These are phyloP conservation scores for Sclerotinia spermophila DNA, from an alignment of 2,329 filamentous ascomycete genomes.

Conservation along the genomic window DNA sequence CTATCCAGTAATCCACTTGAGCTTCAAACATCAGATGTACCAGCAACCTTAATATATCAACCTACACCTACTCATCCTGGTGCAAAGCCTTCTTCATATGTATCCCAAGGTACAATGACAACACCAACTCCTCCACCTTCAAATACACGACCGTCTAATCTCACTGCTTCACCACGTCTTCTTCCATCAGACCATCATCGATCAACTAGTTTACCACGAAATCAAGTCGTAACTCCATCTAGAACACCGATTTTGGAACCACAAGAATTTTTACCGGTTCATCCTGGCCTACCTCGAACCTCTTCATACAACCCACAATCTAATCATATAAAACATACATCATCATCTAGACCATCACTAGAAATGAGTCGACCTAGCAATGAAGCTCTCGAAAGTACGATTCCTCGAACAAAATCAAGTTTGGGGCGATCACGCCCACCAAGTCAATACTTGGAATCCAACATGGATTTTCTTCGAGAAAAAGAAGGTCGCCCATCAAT, in stretches of 20 bases:
- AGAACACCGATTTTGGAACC: slow-evolving; percentile 26
- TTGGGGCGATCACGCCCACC: slow-evolving; percentile 66
- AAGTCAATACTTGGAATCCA: slow-evolving; percentile 80
- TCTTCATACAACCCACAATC: slow-evolving; percentile 39
- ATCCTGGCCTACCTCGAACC: slow-evolving; percentile 26
- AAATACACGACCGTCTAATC: slow-evolving; percentile 27
- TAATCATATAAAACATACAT: slow-evolving; percentile 42
- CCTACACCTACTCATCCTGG: slow-evolving; percentile 38
- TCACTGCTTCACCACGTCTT: slow-evolving; percentile 27
- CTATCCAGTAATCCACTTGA: slow-evolving; percentile 59
- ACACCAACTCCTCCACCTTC: slow-evolving; percentile 47
- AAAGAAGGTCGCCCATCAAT: slow-evolving; percentile 49
- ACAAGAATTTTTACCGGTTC: slow-evolving; percentile 27
- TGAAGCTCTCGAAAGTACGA: slow-evolving; percentile 54
- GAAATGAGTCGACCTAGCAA: slow-evolving; percentile 65
- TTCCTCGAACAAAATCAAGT: slow-evolving; percentile 62
- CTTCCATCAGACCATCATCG: slow-evolving; percentile 42
- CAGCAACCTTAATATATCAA: slow-evolving; percentile 36
- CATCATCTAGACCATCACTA: slow-evolving; percentile 62
- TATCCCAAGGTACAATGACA: slow-evolving; percentile 80
- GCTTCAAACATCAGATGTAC: slow-evolving; percentile 47
- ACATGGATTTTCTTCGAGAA: slow-evolving; percentile 77
- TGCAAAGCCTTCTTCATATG: slow-evolving; percentile 36
- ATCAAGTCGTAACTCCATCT: slow-evolving; percentile 25
- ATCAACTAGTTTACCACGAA: slow-evolving; percentile 48